A percentile compares a stretch with the other conserved stretches of the same genome.
Conservation (phyloP, 306 rosid species). For the Malus domestica region DNA sequence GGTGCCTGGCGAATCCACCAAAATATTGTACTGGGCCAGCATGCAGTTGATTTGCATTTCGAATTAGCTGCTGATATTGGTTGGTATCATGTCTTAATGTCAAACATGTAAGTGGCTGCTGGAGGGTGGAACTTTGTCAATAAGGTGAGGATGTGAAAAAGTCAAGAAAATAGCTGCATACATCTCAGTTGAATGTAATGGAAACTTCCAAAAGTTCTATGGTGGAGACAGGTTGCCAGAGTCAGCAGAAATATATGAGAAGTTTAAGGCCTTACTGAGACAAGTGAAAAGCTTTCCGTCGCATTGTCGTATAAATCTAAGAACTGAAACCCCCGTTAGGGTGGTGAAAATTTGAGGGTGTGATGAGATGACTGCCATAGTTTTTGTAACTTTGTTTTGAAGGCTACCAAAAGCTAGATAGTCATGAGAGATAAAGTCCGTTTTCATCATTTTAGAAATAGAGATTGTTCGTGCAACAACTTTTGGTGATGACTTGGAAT, state of each 20-base stretch:
- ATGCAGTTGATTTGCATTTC: constrained; percentile 21
- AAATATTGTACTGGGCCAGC: constrained; percentile 28
- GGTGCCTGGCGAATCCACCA: constrained; percentile 32
- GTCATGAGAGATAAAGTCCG: constrained; percentile 52
- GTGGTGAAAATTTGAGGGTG: constrained; percentile 57
- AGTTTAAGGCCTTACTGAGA: constrained; percentile 19
- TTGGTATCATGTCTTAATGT: constrained; percentile 27
- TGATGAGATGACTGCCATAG: constrained; percentile 45
- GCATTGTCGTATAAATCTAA: constrained; percentile 27
- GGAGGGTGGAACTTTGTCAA: constrained; percentile 38
- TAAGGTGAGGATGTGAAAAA: constrained; percentile 35
- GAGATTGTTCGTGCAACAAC: constrained; percentile 26
- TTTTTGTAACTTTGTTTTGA: constrained; percentile 38
- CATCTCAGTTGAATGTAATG: constrained; percentile 33
- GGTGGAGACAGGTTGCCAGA: constrained; percentile 28
- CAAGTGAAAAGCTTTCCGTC: constrained; percentile 53
- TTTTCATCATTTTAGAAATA: constrained; percentile 45
- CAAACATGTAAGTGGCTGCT: constrained; percentile 40
- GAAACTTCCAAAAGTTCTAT: constrained; percentile 22
- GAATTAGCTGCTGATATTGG: constrained; percentile 24
- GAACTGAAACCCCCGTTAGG: constrained; percentile 34
- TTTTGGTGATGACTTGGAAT: constrained; percentile 18
- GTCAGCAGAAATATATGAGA: constrained; percentile 21
- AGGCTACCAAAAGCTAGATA: constrained; percentile 32
- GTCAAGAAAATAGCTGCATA: constrained; percentile 33